A percentile compares a stretch with the other conserved stretches of the same genome.
These are phyloP conservation scores for Vitis rupestris DNA, from an alignment of 164 flowering plant genomes.

Conservation along the genomic window DNA sequence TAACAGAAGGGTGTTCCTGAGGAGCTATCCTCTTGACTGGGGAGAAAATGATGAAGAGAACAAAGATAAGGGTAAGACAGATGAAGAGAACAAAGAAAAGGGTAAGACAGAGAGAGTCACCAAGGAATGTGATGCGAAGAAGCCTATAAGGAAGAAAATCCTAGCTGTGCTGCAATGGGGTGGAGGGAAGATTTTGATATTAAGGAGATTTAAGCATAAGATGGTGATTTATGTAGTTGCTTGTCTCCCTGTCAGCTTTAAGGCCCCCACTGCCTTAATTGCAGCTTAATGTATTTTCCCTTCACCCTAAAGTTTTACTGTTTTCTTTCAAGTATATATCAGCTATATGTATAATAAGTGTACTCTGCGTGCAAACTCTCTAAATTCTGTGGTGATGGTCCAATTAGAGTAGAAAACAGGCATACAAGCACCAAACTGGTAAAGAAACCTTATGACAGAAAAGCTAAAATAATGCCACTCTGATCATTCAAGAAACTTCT, in stretches of 20 bases:
- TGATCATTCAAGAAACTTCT: no score
- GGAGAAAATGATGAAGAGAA: constrained; percentile 24
- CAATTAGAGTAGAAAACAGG: no score
- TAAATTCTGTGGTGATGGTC: neutral
- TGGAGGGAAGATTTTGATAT: constrained; percentile 30
- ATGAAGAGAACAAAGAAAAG: constrained; percentile 10
- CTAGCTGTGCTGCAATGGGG: constrained; percentile 36
- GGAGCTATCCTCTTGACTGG: constrained; percentile 59
- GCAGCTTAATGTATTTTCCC: constrained; percentile 14
- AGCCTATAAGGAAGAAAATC: constrained; percentile 28
- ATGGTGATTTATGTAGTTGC: constrained; percentile 31
- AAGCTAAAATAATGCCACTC: no score
- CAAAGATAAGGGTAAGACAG: neutral
- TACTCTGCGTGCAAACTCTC: neutral
- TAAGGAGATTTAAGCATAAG: constrained; percentile 41
- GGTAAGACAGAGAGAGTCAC: neutral
- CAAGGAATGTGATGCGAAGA: constrained; percentile 1
- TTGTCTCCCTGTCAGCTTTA: constrained; percentile 38
- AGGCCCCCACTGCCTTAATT: constrained; percentile 22
- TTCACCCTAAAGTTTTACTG: neutral
- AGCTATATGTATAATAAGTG: neutral
- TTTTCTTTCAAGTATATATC: neutral
- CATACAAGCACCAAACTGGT: no score
- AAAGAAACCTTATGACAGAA: no score
- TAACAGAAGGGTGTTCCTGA: constrained; percentile 44